Evolutionary conservation across 2,329 filamentous ascomycete genomes (phyloP), one percentile per base, ranked within the genome.

Genomic region (Podosphaera aphanis): DNA sequence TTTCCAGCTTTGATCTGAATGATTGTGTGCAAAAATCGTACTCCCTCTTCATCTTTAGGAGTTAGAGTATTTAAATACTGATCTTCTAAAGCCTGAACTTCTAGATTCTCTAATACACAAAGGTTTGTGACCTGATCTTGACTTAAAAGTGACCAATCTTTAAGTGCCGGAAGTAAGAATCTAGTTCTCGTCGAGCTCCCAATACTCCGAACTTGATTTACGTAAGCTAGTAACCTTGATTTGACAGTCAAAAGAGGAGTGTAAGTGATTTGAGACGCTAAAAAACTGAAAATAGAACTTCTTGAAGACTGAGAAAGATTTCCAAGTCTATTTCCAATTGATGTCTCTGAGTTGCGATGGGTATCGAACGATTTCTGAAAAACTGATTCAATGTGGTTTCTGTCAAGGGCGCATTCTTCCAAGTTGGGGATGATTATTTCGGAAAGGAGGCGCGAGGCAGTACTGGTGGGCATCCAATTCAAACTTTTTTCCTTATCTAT

Each of bases 321-420:
- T 11, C 43, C 49, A 20, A 29, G 25, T 39, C 69, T 69, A 20
- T 62, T 60, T 47, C 70, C 71, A 52, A 67, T 70, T 8, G 49
- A 53, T 2, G 51, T 53, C 31, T 57, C 57, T 13, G 66, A 63
- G 40, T 63, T 63, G 18, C 61, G 58, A 16, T 59, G 55, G 45
- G 72, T 71, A 52, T 77, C 74, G 10, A 90, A 59, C 0, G 69
- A 62, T 27, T 66, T 68, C 49, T 72, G 68, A 4, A 93, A 59
- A 2, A 77, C 69, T 18, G 72, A 71, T 21, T 70, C 64, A 39
- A 93, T 68, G 49, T 90, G 77, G 23, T 70, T 72, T 3, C 74
- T 65, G 57, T 95, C 85, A 52, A 94, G 72, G 2, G 88, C 69
- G 55, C 79, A 92, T 61, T 94, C 90, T 61, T 94, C 86, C 8